A percentile compares a stretch with the other conserved stretches of the same genome.
Conservation (phyloP, 2,329 filamentous ascomycete species). For the Aspergillus tanneri region DNA sequence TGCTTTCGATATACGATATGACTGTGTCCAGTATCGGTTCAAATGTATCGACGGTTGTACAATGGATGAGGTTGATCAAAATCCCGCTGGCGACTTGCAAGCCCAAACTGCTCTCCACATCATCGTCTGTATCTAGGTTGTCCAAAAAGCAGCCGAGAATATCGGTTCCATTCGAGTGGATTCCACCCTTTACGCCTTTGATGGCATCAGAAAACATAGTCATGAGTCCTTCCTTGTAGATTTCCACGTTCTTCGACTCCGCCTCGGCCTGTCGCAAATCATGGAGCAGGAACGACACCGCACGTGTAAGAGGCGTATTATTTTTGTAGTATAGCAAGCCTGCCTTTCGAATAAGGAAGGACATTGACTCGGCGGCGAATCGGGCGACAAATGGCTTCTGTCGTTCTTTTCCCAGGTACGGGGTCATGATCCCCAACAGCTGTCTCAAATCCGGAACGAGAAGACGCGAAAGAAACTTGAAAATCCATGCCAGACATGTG, state of each 20-base stretch:
- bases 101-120: conserved; percentile 28
- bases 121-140: conserved; percentile 30
- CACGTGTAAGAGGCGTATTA: conserved; percentile 62
- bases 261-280: conserved; percentile 56
- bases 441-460: conserved; percentile 82
- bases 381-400: conserved; percentile 85
- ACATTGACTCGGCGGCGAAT: conserved; percentile 92
- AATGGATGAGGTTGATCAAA: conserved; percentile 78
- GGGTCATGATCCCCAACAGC: conserved; percentile 77
- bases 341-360: conserved; percentile 88
- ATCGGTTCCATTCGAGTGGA: conserved; percentile 58
- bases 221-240: conserved; percentile 88
- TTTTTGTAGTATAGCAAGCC: conserved; percentile 75
- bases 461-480: conserved; percentile 92
- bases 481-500: conserved; percentile 86
- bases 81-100: conserved; percentile 72
- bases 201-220: conserved; percentile 83
- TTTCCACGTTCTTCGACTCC: conserved; percentile 38
- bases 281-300: conserved; percentile 70
- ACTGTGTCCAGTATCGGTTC: conserved; percentile 64
- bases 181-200: conserved; percentile 58
- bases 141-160: conserved; percentile 54
- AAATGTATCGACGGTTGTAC: conserved; percentile 73
- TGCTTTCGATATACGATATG: conserved; percentile 48
- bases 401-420: conserved; percentile 76